Evolutionary conservation across 2,329 filamentous ascomycete species (phyloP).

Genomic region (Pseudocercospora cruenta): DNA sequence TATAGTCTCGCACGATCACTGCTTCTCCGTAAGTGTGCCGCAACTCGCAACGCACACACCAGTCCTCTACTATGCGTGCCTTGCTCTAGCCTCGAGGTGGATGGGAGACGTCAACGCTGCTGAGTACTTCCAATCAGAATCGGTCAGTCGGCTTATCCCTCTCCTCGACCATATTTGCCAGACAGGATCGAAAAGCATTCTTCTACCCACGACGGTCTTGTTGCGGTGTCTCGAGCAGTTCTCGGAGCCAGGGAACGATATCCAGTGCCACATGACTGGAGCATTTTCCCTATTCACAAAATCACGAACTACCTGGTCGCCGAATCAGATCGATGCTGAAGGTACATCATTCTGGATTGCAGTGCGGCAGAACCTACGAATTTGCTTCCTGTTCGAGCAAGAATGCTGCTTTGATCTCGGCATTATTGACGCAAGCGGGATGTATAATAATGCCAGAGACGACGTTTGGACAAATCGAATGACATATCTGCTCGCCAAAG

Average conservation of each 20-base stretch:
- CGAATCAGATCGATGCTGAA: not conserved
- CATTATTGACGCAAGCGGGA: not conserved
- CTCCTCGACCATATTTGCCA: not conserved
- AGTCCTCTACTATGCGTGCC: not conserved
- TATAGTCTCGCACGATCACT: not conserved
- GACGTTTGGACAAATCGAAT: not conserved
- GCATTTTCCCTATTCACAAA: not conserved
- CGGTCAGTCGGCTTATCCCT: not conserved
- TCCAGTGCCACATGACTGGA: not conserved
- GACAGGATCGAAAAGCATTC: not conserved
- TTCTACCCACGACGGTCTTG: not conserved
- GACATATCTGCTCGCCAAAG: not conserved
- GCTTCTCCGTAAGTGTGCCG: not conserved
- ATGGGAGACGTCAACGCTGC: not conserved
- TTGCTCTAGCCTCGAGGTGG: not conserved
- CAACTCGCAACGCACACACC: not conserved
- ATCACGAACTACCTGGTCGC: not conserved
- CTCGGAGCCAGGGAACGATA: not conserved
- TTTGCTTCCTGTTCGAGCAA: not conserved
- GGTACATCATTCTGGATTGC: not conserved
- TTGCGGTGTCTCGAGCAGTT: not conserved
- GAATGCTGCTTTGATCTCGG: not conserved
- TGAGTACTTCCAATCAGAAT: not conserved
- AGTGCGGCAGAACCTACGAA: not conserved
- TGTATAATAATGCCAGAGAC: not conserved